phyloP scores from a whole-genome alignment of 139 green algal genomes.

The Spirogloea muscicola region DNA sequence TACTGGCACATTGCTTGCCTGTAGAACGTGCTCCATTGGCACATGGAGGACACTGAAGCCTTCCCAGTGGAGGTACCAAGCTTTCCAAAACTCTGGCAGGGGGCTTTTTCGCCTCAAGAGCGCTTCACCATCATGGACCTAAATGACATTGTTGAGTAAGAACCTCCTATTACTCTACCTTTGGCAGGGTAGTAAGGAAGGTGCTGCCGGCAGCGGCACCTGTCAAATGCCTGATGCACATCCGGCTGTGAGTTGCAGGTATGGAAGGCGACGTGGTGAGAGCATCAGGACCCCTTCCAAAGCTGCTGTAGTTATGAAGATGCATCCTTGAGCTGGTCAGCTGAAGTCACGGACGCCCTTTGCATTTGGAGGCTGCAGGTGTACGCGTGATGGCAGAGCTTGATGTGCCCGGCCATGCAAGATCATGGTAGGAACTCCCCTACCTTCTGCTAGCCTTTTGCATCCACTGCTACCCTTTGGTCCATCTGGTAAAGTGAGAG shows the following conservation, averaged over 20 bases:
- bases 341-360: no score
- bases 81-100: slow-evolving; percentile 34
- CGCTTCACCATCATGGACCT: slow-evolving; percentile 28
- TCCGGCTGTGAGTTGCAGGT: not conserved
- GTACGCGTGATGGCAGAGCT: slow-evolving; percentile 31
- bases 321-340: no score
- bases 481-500: no score
- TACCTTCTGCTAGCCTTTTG: not conserved
- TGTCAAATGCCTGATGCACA: no score
- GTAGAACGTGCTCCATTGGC: slow-evolving; percentile 19
- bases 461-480: no score
- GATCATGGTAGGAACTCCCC: slow-evolving; percentile 10
- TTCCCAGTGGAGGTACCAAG: slow-evolving; percentile 39
- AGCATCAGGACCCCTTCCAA: no score
- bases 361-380: slow-evolving; percentile 1
- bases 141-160: slow-evolving; percentile 35
- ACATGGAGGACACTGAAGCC: slow-evolving; percentile 41
- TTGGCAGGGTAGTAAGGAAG: no score
- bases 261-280: no score
- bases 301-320: no score
- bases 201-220: no score
- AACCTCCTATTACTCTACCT: no score
- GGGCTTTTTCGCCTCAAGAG: slow-evolving; percentile 18
- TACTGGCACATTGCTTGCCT: not conserved
- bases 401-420: slow-evolving; percentile 30